Percentiles rank a stretch among this genome's conserved stretches.
phyloP scores from a whole-genome alignment of 352 stramenopile species.

The Phytophthora sansomeana region DNA sequence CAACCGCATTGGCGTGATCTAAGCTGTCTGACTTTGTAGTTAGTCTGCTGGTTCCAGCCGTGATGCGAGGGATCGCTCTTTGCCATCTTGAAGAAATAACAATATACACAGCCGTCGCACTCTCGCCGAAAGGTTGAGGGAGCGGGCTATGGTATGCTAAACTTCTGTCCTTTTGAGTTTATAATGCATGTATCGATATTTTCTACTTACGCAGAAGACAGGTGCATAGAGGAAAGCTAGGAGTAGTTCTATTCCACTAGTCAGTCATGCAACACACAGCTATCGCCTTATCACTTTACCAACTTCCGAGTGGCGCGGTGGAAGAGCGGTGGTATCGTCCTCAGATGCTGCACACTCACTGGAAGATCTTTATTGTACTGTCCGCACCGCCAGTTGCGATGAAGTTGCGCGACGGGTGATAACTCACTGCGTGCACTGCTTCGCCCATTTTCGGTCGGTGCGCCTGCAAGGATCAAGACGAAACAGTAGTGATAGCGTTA shows the following conservation, averaged over 20 bases:
- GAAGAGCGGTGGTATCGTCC: constrained; percentile 19
- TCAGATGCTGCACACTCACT: constrained; percentile 53
- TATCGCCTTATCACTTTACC: constrained; percentile 30
- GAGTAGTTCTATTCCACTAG: constrained; percentile 45
- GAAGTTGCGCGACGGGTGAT: constrained; percentile 84
- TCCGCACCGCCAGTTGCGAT: constrained; percentile 83
- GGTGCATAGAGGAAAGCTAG: constrained; percentile 16
- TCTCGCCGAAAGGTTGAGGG: constrained; percentile 39
- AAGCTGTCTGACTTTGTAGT: constrained; percentile 64
- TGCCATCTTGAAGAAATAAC: constrained; percentile 67
- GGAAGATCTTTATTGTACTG: constrained; percentile 90
- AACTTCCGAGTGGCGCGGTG: constrained; percentile 17
- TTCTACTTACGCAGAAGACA: constrained; percentile 21
- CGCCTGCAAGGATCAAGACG: constrained; percentile 40
- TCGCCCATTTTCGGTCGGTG: constrained; percentile 87
- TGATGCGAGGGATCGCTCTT: constrained; percentile 51
- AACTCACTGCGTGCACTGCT: constrained; percentile 77
- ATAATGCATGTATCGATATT: constrained; percentile 16
- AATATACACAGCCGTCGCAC: constrained; percentile 35
- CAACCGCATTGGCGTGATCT: constrained; percentile 99
- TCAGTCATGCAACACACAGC: constrained; percentile 17
- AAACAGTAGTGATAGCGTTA: constrained; percentile 11
- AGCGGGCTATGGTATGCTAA: constrained; percentile 36
- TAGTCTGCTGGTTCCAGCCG: constrained; percentile 22
- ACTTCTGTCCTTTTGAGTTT: not conserved